Conservation (phyloP, 2,329 filamentous ascomycete genomes). For the Clonostachys solani region DNA sequence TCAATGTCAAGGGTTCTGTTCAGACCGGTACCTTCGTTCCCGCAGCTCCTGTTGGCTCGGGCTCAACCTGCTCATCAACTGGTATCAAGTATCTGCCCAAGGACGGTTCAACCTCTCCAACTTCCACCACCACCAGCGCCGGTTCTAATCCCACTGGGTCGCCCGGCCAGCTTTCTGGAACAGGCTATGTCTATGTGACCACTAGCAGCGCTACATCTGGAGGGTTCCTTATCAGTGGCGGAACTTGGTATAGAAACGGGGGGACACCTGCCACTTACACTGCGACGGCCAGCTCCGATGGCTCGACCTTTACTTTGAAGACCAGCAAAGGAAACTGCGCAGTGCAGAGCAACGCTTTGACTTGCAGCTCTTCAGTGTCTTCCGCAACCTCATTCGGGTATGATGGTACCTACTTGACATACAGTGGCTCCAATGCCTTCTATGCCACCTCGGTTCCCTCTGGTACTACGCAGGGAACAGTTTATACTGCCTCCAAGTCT, state of each 20-base stretch:
- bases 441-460: slow-evolving; percentile 11
- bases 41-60: slow-evolving; percentile 46
- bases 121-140: not conserved
- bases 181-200: slow-evolving; percentile 7
- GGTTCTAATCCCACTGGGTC: slow-evolving; percentile 1
- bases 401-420: slow-evolving; percentile 16
- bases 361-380: slow-evolving; percentile 9
- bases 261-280: slow-evolving; percentile 18
- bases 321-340: slow-evolving; percentile 16
- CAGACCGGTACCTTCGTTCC: slow-evolving; percentile 58
- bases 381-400: slow-evolving; percentile 12
- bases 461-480: slow-evolving; percentile 11
- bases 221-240: slow-evolving; percentile 14
- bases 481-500: slow-evolving; percentile 11
- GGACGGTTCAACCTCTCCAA: slow-evolving; percentile 2
- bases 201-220: slow-evolving; percentile 3
- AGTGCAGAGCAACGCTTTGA: slow-evolving; percentile 7
- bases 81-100: slow-evolving; percentile 60
- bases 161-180: slow-evolving; percentile 6
- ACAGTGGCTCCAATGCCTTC: slow-evolving; percentile 9
- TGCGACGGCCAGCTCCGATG: slow-evolving; percentile 10
- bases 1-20: slow-evolving; percentile 53
- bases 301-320: slow-evolving; percentile 10
- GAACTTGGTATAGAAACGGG: slow-evolving; percentile 16
- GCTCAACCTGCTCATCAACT: slow-evolving; percentile 53